A percentile compares a stretch with the other conserved stretches of the same genome.
phyloP scores from a whole-genome alignment of 176 grass and related monocot species.

The Alloteropsis semialata region DNA sequence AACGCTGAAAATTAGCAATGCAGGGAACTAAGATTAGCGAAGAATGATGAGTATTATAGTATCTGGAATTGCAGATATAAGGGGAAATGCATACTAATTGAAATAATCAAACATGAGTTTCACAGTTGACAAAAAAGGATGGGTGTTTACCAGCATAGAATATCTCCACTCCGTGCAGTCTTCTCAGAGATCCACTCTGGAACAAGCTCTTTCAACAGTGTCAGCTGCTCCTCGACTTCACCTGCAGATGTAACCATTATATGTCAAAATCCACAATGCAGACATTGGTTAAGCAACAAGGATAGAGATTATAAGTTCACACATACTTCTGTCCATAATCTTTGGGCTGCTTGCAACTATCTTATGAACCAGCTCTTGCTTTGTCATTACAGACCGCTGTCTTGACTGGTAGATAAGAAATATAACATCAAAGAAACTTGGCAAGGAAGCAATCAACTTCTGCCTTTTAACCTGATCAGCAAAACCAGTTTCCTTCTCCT shows the following conservation, averaged over 20 bases:
- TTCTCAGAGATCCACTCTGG: slow-evolving; percentile 89
- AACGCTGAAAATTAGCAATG: slow-evolving; percentile 33
- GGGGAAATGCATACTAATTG: neutral
- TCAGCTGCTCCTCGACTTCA: slow-evolving; percentile 77
- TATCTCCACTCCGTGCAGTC: slow-evolving; percentile 37
- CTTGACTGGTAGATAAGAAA: slow-evolving; percentile 63
- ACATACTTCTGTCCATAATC: slow-evolving; percentile 63
- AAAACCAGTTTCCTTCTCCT: slow-evolving; percentile 49
- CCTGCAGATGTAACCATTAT: slow-evolving; percentile 30
- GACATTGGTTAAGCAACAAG: neutral
- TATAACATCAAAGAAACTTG: slow-evolving; percentile 60
- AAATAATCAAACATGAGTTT: neutral
- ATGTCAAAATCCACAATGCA: neutral
- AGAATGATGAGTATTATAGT: neutral
- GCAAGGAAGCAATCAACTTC: slow-evolving; percentile 64
- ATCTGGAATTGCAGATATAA: neutral
- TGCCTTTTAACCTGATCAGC: slow-evolving; percentile 55
- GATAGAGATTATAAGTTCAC: neutral
- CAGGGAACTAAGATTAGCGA: neutral
- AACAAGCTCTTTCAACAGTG: slow-evolving; percentile 62
- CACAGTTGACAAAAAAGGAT: neutral
- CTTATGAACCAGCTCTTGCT: slow-evolving; percentile 75
- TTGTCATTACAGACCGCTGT: slow-evolving; percentile 69
- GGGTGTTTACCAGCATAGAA: slow-evolving; percentile 58
- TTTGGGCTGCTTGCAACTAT: slow-evolving; percentile 62